Evolutionary conservation across 129 eudicot genomes (phyloP).

Genomic region (Silybum marianum): DNA sequence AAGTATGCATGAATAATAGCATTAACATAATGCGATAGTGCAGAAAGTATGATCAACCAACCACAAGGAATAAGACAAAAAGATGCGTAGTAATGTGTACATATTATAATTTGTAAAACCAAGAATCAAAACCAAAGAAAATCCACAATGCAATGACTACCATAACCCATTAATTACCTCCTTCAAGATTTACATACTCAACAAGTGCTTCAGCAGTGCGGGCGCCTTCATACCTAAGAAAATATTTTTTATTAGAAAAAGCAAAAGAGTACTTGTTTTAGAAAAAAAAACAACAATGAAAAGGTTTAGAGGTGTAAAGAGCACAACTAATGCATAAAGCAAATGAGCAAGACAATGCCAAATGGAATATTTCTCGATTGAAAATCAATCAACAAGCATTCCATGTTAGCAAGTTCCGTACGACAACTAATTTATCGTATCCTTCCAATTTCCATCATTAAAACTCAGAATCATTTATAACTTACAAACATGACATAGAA

Average conservation of each 20-base stretch:
- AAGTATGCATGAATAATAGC: background rate
- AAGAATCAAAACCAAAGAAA: background rate
- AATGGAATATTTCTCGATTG: background rate
- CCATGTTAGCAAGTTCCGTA: background rate
- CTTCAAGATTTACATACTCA: constrained; percentile 83
- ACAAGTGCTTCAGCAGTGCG: constrained; percentile 92
- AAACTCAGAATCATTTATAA: background rate
- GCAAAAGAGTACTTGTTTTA: constrained; percentile 9
- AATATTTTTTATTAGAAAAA: background rate
- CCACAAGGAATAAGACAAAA: background rate
- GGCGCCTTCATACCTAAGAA: too few relatives aligned
- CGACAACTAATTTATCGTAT: background rate
- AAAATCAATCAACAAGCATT: constrained; percentile 1
- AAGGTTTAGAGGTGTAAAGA: background rate
- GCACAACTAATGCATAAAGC: constrained; percentile 6
- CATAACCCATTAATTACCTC: constrained; percentile 60
- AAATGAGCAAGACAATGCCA: background rate
- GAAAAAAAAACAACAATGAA: background rate
- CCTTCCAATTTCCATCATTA: background rate
- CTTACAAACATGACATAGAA: background rate
- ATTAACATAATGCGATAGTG: background rate
- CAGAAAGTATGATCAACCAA: background rate
- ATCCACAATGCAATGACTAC: background rate
- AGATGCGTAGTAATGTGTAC: background rate
- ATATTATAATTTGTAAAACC: background rate